Conservation (phyloP, 192 early-diverging fungal species). For the Kickxella alabastrina region DNA sequence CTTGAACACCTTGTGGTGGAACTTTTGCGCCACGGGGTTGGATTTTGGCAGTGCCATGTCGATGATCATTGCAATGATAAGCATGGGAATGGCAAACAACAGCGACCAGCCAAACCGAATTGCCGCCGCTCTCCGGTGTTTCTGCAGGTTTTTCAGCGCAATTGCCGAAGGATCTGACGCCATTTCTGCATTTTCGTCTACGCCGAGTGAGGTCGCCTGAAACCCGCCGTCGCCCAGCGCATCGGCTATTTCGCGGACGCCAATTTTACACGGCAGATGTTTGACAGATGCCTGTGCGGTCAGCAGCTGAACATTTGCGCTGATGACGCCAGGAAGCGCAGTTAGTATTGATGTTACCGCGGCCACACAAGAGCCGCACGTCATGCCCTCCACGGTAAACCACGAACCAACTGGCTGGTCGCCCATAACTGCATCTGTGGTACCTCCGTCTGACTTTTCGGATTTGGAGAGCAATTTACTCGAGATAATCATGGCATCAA, state of each 20-base stretch:
- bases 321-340: slow-evolving; percentile 59
- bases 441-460: neutral
- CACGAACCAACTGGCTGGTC: slow-evolving; percentile 30
- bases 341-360: slow-evolving; percentile 72
- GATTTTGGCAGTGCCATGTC: slow-evolving; percentile 40
- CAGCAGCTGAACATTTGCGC: slow-evolving; percentile 75
- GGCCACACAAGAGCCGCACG: slow-evolving; percentile 87
- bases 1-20: slow-evolving; percentile 43
- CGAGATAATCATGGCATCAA: slow-evolving; percentile 55
- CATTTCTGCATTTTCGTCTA: slow-evolving; percentile 35
- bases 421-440: slow-evolving; percentile 15
- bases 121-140: slow-evolving; percentile 72
- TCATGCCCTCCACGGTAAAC: slow-evolving; percentile 81
- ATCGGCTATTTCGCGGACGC: slow-evolving; percentile 75
- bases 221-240: slow-evolving; percentile 75
- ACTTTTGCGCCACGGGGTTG: slow-evolving; percentile 27
- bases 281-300: slow-evolving; percentile 67
- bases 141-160: slow-evolving; percentile 69
- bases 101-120: slow-evolving; percentile 59
- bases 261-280: slow-evolving; percentile 61
- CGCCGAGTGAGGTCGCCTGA: slow-evolving; percentile 46
- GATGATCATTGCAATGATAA: slow-evolving; percentile 59
- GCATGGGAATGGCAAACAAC: slow-evolving; percentile 76
- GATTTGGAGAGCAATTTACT: slow-evolving; percentile 13
- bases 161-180: slow-evolving; percentile 57